These are phyloP conservation scores for Aspergillus saccharolyticus DNA, from an alignment of 495 filamentous ascomycete genomes.

Conservation along the genomic window DNA sequence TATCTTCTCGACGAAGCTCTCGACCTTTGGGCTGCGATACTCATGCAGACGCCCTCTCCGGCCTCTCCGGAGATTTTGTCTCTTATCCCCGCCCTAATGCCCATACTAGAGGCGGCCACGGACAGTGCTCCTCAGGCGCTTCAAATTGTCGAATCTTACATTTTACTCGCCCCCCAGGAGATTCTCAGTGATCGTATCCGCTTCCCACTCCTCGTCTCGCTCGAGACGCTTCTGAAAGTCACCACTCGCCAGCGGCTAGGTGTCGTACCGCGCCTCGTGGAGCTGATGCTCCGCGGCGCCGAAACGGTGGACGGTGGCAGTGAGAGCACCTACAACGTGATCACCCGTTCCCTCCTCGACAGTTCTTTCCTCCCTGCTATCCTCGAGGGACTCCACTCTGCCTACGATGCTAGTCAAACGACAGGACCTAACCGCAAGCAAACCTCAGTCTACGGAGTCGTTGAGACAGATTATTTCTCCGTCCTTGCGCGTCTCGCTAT, in stretches of 20 bases:
- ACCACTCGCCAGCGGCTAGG: slow-evolving; percentile 63
- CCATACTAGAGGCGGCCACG: slow-evolving; percentile 64
- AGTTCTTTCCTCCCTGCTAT: slow-evolving; percentile 60
- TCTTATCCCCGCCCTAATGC: slow-evolving; percentile 63
- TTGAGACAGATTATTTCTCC: slow-evolving; percentile 76
- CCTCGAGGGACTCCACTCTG: slow-evolving; percentile 64
- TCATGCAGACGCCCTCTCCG: slow-evolving; percentile 63
- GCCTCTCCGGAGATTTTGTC: slow-evolving; percentile 60
- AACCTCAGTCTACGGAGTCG: slow-evolving; percentile 58
- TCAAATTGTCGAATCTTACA: slow-evolving; percentile 72
- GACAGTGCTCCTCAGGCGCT: slow-evolving; percentile 65
- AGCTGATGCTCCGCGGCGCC: slow-evolving; percentile 65
- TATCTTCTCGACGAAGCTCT: slow-evolving; percentile 90
- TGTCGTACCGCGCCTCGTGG: slow-evolving; percentile 60
- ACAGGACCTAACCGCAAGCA: slow-evolving; percentile 66
- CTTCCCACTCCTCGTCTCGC: slow-evolving; percentile 48
- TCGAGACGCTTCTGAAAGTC: slow-evolving; percentile 49
- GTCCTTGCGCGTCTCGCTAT: slow-evolving; percentile 78
- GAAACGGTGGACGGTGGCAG: slow-evolving; percentile 66
- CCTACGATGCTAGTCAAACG: slow-evolving; percentile 67
- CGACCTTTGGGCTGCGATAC: slow-evolving; percentile 77
- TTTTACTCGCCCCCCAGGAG: slow-evolving; percentile 69
- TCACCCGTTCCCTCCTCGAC: slow-evolving; percentile 65
- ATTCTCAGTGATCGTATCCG: slow-evolving; percentile 65
- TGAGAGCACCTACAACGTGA: slow-evolving; percentile 54